Base-by-base conservation (phyloP, 2,329 filamentous ascomycete genomes). In the Aspergillus oerlinghausenensis region DNA sequence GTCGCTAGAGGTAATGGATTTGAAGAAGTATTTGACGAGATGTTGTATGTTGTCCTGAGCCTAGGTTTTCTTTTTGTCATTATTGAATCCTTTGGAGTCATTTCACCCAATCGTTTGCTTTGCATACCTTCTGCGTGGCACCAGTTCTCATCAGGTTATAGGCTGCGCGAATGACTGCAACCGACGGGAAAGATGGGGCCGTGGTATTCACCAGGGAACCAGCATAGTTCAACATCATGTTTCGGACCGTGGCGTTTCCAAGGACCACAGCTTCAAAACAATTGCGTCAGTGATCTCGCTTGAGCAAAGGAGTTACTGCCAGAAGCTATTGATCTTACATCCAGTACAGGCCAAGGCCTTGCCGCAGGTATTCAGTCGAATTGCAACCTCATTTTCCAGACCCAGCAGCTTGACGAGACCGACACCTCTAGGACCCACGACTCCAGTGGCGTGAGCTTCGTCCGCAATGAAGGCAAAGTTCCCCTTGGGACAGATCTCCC, bases 121-220 rank as follows among this genome's bases (percentile, higher is more conserved):
- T 32, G 29, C 69, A 4, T 66, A 51, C 52, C 19, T n/a, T 32
- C 25, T 54, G 19, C 8, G 51, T 49, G 35, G 47, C 38, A 6
- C 48, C 48, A 17, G 19, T 54, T 10, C 19, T 19, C 51, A 57
- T 29, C n/a, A 54, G 21, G 4, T 51, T 14, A 35, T 54, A 54
- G 4, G 35, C 29, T 9, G 55, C 48, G 26, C 55, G 26, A 14
- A 57, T 49, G 0, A 49, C 23, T 4, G 51, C 78, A 4, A 86
- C 73, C 1, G 77, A 74, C 0, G 84, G 80, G 43, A 82, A 82
- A 0, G 81, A 79, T 73, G 87, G 81, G 50, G 84, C 83, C 0
- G 84, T 88, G 0, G 85, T 88, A 70, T 87, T 89, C 43, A 89
- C 88, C 32, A 89, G 72, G 0, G 81, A 82, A 19, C 86, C 80